These are phyloP conservation scores for Metarhizium guizhouense DNA, from an alignment of 2,329 filamentous ascomycete genomes.

Conservation along the genomic window DNA sequence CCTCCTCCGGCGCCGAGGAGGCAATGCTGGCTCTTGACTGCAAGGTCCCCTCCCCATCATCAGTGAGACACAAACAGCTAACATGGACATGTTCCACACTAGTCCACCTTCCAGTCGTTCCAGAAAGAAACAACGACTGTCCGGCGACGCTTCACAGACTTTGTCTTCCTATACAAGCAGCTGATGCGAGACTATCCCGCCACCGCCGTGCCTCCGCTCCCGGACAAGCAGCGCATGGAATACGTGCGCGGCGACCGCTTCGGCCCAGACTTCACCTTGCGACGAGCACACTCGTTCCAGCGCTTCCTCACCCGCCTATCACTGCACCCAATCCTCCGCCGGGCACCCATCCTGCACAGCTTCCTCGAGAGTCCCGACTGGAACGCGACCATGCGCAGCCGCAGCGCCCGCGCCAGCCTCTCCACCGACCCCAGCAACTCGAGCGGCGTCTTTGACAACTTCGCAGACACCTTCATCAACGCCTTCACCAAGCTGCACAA, in stretches of 20 bases:
- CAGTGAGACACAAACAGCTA: neutral
- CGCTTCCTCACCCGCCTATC: slow-evolving; percentile 82
- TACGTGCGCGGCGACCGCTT: slow-evolving; percentile 96
- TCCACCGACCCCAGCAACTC: slow-evolving; percentile 36
- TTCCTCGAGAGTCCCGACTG: slow-evolving; percentile 93
- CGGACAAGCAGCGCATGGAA: slow-evolving; percentile 98
- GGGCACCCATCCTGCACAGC: slow-evolving; percentile 71
- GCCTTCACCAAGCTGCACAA: slow-evolving; percentile 96
- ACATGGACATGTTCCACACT: neutral
- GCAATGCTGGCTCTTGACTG: no score
- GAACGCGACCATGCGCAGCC: slow-evolving; percentile 88
- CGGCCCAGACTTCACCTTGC: slow-evolving; percentile 80
- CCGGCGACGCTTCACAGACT: slow-evolving; percentile 92
- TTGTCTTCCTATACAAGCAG: slow-evolving; percentile 90
- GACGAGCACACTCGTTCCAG: slow-evolving; percentile 82
- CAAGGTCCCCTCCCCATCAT: neutral
- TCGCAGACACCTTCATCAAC: slow-evolving; percentile 94
- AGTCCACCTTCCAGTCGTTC: slow-evolving; percentile 94
- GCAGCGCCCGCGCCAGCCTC: slow-evolving; percentile 56
- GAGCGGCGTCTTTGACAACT: slow-evolving; percentile 81
- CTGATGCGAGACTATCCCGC: slow-evolving; percentile 81
- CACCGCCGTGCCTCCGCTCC: slow-evolving; percentile 86
- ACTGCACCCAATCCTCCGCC: slow-evolving; percentile 79
- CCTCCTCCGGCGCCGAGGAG: no score
- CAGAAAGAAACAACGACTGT: slow-evolving; percentile 71